Evolutionary conservation across 257 asterid species (phyloP).

Genomic region (Thymus quinquecostatus): DNA sequence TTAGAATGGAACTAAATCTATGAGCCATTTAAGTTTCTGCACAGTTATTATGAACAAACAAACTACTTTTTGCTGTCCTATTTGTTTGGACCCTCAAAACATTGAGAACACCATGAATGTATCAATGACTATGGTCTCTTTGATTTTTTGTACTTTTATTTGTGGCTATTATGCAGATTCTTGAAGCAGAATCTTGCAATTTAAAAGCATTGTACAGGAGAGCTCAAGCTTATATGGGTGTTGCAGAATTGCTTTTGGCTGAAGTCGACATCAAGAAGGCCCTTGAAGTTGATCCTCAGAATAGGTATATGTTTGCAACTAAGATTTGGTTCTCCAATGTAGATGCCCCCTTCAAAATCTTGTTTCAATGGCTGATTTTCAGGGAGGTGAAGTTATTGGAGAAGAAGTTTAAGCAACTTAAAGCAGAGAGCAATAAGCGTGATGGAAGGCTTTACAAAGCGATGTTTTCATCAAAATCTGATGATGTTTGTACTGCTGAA

Average conservation of each 20-base stretch:
- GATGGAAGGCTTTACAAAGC: constrained; percentile 62
- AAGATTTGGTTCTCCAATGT: background rate
- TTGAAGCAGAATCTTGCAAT: constrained; percentile 59
- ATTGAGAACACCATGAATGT: background rate
- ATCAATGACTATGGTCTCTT: background rate
- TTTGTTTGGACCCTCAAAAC: constrained; percentile 14
- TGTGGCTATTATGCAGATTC: constrained; percentile 43
- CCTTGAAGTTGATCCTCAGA: constrained; percentile 69
- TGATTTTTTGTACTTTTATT: background rate
- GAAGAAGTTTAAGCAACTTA: constrained; percentile 52
- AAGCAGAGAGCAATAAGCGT: constrained; percentile 56
- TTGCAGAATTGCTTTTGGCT: constrained; percentile 58
- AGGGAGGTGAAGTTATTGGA: constrained; percentile 71
- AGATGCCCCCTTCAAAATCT: background rate
- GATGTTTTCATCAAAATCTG: constrained; percentile 50
- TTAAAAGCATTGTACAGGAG: constrained; percentile 80
- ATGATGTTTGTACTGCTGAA: constrained; percentile 42
- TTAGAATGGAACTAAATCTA: constrained; percentile 1
- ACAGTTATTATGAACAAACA: background rate
- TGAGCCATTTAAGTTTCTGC: background rate
- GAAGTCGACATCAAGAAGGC: constrained; percentile 76
- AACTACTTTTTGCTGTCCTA: constrained; percentile 6
- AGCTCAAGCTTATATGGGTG: constrained; percentile 66
- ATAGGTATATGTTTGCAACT: constrained; percentile 42
- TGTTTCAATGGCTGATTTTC: constrained; percentile 7